A percentile compares a stretch with the other conserved stretches of the same genome.
Conservation (phyloP, 2,329 filamentous ascomycete genomes). For the Aspergillus sergii region DNA sequence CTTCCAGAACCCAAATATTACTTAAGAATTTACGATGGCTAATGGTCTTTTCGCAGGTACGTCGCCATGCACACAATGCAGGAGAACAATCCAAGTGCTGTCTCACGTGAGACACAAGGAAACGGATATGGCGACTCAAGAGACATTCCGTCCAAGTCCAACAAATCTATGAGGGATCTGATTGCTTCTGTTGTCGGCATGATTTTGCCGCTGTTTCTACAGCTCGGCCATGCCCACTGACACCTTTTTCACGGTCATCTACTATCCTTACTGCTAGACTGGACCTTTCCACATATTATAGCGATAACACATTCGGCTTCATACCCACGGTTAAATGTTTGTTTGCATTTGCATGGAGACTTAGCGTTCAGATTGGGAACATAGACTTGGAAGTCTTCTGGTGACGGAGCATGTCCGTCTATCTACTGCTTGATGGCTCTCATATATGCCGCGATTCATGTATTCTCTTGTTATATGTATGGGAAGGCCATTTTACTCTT, state of each 20-base stretch:
- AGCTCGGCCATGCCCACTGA: conserved; percentile 51
- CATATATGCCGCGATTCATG: background rate
- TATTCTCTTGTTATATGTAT: conserved; percentile 1
- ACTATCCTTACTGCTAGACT: conserved; percentile 7
- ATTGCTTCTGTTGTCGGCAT: conserved; percentile 51
- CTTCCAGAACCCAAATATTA: background rate
- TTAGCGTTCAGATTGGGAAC: background rate
- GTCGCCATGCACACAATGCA: conserved; percentile 99
- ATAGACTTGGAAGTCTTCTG: background rate
- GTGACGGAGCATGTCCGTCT: background rate
- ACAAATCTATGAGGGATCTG: conserved; percentile 49
- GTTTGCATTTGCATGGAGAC: conserved; percentile 1
- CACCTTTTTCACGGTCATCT: background rate
- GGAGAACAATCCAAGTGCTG: conserved; percentile 55
- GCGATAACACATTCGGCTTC: background rate
- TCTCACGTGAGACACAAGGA: conserved; percentile 34
- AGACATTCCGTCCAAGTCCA: conserved; percentile 34
- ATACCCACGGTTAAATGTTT: background rate
- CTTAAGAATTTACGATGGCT: conserved; percentile 14
- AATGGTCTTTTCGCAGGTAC: conserved; percentile 60
- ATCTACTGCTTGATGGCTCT: background rate
- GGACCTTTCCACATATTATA: conserved; percentile 11
- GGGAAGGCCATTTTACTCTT: background rate
- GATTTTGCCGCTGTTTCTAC: conserved; percentile 50
- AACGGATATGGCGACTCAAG: conserved; percentile 48